Conservation (phyloP, 192 early-diverging fungal species). For the Coemansia sp. region DNA sequence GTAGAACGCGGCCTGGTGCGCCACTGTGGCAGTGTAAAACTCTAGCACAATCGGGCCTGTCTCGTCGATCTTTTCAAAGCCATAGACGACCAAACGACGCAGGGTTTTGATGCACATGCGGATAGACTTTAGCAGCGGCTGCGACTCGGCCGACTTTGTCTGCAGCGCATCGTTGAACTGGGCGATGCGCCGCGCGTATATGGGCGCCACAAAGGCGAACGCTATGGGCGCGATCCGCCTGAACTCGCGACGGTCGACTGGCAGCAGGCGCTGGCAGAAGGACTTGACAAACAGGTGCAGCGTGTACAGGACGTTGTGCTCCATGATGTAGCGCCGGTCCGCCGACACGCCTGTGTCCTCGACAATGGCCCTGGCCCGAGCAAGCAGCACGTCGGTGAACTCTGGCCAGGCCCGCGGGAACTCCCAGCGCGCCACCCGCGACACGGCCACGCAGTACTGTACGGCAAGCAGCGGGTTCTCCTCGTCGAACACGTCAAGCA, state of each 20-base stretch:
- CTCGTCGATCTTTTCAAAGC: slow-evolving; percentile 54
- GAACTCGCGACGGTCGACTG: slow-evolving; percentile 56
- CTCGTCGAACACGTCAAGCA: slow-evolving; percentile 68
- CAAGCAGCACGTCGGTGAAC: slow-evolving; percentile 30
- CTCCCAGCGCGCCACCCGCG: slow-evolving; percentile 84
- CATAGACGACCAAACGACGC: slow-evolving; percentile 74
- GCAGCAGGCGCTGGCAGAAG: slow-evolving; percentile 66
- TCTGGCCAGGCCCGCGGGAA: slow-evolving; percentile 84
- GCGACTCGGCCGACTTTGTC: slow-evolving; percentile 20
- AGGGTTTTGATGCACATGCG: slow-evolving; percentile 69
- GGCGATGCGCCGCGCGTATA: slow-evolving; percentile 62
- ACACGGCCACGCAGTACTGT: slow-evolving; percentile 70
- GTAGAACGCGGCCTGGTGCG: slow-evolving; percentile 39
- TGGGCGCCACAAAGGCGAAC: slow-evolving; percentile 60
- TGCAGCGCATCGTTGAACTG: slow-evolving; percentile 49
- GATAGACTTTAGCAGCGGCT: slow-evolving; percentile 56
- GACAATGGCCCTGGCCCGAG: slow-evolving; percentile 11
- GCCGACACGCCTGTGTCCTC: slow-evolving; percentile 13
- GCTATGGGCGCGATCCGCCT: slow-evolving; percentile 66
- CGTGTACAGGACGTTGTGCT: slow-evolving; percentile 69
- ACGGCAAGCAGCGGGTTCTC: slow-evolving; percentile 63
- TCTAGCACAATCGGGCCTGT: slow-evolving; percentile 9
- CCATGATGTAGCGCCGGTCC: slow-evolving; percentile 45
- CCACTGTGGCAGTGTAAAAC: slow-evolving; percentile 26
- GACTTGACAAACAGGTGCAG: slow-evolving; percentile 73